Conservation (phyloP, 805 yeast genomes). For the Torulaspora gathmanii region DNA sequence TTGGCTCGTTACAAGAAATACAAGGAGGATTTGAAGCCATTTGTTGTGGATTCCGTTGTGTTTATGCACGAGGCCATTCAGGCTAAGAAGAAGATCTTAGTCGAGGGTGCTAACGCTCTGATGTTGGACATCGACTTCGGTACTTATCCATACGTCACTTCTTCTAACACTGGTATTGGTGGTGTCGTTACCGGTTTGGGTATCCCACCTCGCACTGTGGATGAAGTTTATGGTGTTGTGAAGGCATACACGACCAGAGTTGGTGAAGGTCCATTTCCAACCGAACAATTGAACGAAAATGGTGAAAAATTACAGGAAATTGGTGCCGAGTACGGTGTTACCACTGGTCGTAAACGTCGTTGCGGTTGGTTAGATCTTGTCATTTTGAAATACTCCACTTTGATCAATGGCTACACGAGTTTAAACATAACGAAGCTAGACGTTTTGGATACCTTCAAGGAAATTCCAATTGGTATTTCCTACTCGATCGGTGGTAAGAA, state of each 20-base stretch:
- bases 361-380: slow-evolving; percentile 99
- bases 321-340: slow-evolving; percentile 96
- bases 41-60: slow-evolving; percentile 87
- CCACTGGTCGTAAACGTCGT: slow-evolving; percentile 98
- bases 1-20: slow-evolving; percentile 68
- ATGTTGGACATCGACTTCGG: slow-evolving; percentile 98
- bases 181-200: slow-evolving; percentile 98
- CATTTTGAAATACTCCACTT: slow-evolving; percentile 82
- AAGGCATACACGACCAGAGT: slow-evolving; percentile 98
- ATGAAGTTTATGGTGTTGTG: slow-evolving; percentile 87
- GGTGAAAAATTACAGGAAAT: slow-evolving; percentile 86
- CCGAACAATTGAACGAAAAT: slow-evolving; percentile 83
- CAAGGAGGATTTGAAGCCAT: slow-evolving; percentile 74
- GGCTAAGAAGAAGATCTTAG: slow-evolving; percentile 76
- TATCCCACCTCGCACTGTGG: slow-evolving; percentile 81
- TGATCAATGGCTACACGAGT: slow-evolving; percentile 92
- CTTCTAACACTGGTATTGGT: slow-evolving; percentile 93
- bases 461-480: slow-evolving; percentile 81
- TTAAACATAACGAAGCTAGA: slow-evolving; percentile 94
- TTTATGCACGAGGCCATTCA: slow-evolving; percentile 75
- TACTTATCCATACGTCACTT: slow-evolving; percentile 95
- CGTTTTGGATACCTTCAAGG: slow-evolving; percentile 84
- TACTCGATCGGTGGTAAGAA: slow-evolving; percentile 76
- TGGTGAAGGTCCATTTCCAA: slow-evolving; percentile 99
- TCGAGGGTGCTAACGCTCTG: slow-evolving; percentile 97